A percentile compares a stretch with the other conserved stretches of the same genome.
These are phyloP conservation scores for Pyrenula massariospora DNA, from an alignment of 495 filamentous ascomycete genomes.

Conservation along the genomic window DNA sequence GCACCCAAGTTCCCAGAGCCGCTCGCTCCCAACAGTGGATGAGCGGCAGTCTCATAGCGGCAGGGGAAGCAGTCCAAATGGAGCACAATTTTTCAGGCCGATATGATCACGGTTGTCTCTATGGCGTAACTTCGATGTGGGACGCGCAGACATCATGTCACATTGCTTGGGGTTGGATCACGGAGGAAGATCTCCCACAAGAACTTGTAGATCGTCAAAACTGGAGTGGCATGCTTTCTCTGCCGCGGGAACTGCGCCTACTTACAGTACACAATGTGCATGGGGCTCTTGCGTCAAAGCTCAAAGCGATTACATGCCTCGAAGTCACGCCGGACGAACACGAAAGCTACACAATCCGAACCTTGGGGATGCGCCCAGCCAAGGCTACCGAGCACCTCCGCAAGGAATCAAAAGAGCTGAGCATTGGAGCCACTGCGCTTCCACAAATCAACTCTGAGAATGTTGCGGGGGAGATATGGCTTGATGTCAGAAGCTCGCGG, in stretches of 20 bases:
- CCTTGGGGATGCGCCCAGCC: slow-evolving; percentile 21
- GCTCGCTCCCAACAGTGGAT: slow-evolving; percentile 25
- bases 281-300: slow-evolving; percentile 16
- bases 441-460: not conserved
- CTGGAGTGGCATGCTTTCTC: slow-evolving; percentile 28
- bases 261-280: slow-evolving; percentile 16
- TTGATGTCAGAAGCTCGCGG: slow-evolving; percentile 9
- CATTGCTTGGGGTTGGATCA: slow-evolving; percentile 26
- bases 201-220: slow-evolving; percentile 20
- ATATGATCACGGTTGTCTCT: slow-evolving; percentile 25
- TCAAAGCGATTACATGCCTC: slow-evolving; percentile 23
- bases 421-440: not conserved
- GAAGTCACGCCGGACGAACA: slow-evolving; percentile 9
- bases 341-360: slow-evolving; percentile 20
- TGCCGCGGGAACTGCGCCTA: slow-evolving; percentile 18
- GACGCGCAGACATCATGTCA: slow-evolving; percentile 17
- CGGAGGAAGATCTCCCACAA: slow-evolving; percentile 26
- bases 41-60: slow-evolving; percentile 10
- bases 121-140: slow-evolving; percentile 28
- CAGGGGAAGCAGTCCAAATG: slow-evolving; percentile 7
- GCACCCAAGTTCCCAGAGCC: slow-evolving; percentile 7
- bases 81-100: slow-evolving; percentile 18
- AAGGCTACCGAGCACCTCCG: slow-evolving; percentile 16
- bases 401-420: slow-evolving; percentile 4
- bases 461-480: not conserved